phyloP scores from a whole-genome alignment of 148 eudicot genomes.

The Rhododendron molle region DNA sequence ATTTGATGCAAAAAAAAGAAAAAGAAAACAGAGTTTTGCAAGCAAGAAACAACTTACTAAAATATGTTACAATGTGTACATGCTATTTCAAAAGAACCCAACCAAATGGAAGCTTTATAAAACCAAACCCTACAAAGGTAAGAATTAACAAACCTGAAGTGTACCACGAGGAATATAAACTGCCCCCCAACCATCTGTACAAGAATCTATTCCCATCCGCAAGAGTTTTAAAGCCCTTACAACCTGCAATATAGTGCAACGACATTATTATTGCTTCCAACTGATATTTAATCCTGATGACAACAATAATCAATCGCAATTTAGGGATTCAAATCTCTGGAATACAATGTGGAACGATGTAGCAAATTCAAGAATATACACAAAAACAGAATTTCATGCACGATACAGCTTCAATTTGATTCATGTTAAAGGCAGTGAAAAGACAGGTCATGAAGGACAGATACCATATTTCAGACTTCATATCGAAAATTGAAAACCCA shows the following conservation, averaged over 20 bases:
- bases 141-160: constrained; percentile 76
- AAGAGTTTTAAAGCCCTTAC: constrained; percentile 81
- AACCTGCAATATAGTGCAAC: constrained; percentile 49
- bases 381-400: not conserved
- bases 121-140: not conserved
- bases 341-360: not conserved
- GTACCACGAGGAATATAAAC: constrained; percentile 93
- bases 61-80: not conserved
- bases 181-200: constrained; percentile 59
- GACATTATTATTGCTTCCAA: constrained; percentile 5
- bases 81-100: not conserved
- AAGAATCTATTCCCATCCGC: constrained; percentile 65
- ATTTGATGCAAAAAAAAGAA: not conserved
- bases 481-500: not conserved
- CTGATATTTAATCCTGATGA: not conserved
- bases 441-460: not conserved
- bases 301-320: not conserved
- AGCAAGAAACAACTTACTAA: not conserved
- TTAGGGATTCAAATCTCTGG: constrained; percentile 3
- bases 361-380: not conserved
- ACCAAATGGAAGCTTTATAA: not conserved
- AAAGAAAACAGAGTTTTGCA: not conserved
- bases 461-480: not conserved
- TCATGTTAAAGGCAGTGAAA: too few relatives aligned
- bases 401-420: not conserved